These are phyloP conservation scores for Hirschioporus abietinus DNA, from an alignment of 768 basidiomycete species.

Conservation along the genomic window DNA sequence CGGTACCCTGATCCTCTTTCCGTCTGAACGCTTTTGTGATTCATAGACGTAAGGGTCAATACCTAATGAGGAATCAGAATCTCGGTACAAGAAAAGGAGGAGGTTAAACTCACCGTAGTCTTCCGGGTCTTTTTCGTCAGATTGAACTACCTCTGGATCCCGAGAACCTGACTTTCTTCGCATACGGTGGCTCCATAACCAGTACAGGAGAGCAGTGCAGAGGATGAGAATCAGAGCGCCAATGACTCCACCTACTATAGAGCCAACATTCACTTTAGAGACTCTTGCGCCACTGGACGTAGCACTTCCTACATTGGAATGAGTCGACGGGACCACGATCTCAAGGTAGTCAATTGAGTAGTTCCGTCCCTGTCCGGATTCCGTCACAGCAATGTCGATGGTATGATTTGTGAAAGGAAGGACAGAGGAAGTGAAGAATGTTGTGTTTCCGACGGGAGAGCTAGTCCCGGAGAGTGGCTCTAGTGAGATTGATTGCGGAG, in stretches of 20 bases:
- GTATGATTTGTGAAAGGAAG: background rate
- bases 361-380: background rate
- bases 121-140: no score
- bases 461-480: background rate
- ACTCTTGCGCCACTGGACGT: background rate
- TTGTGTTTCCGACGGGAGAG: background rate
- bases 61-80: background rate
- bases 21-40: background rate
- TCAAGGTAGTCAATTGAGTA: background rate
- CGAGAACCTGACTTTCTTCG: background rate
- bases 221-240: background rate
- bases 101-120: no score
- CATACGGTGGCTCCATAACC: background rate
- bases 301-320: background rate
- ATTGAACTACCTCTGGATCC: no score
- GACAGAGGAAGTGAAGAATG: background rate
- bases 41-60: background rate
- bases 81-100: no score
- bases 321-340: background rate
- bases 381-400: background rate
- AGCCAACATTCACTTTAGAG: background rate
- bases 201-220: background rate
- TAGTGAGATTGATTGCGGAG: background rate
- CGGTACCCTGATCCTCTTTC: background rate
- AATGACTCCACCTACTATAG: background rate